phyloP scores from a whole-genome alignment of 305 asterid genomes.

The Plantago lanceolata region DNA sequence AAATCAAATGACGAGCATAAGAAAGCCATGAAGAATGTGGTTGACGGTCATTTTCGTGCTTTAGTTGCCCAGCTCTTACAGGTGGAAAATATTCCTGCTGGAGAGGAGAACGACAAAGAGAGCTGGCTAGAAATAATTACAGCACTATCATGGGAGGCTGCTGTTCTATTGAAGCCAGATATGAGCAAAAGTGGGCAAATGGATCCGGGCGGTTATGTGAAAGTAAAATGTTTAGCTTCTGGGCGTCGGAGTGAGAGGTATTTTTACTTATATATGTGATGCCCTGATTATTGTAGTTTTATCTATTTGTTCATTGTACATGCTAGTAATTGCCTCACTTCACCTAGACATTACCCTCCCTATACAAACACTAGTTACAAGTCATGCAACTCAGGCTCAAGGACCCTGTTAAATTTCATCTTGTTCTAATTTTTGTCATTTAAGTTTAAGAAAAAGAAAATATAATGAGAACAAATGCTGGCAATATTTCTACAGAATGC shows the following conservation, averaged over 20 bases:
- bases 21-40: slow-evolving; percentile 74
- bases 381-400: too few relatives aligned
- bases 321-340: too few relatives aligned
- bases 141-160: slow-evolving; percentile 95
- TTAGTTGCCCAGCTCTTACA: slow-evolving; percentile 88
- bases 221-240: slow-evolving; percentile 88
- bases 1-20: slow-evolving; percentile 81
- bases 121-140: slow-evolving; percentile 91
- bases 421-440: too few relatives aligned
- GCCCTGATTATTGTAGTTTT: slow-evolving; percentile 11
- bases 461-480: too few relatives aligned
- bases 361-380: too few relatives aligned
- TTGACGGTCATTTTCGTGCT: slow-evolving; percentile 92
- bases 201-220: slow-evolving; percentile 96
- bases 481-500: too few relatives aligned
- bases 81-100: slow-evolving; percentile 75
- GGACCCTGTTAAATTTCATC: too few relatives aligned
- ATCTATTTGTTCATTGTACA: slow-evolving; percentile 7
- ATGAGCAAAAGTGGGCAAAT: slow-evolving; percentile 89
- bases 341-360: too few relatives aligned
- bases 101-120: slow-evolving; percentile 70
- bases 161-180: slow-evolving; percentile 81
- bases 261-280: slow-evolving; percentile 25
- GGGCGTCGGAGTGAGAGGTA: slow-evolving; percentile 90
- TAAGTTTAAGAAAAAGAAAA: too few relatives aligned